phyloP scores from a whole-genome alignment of 1,284 basidiomycete genomes.

The Wallemia ichthyophaga region DNA sequence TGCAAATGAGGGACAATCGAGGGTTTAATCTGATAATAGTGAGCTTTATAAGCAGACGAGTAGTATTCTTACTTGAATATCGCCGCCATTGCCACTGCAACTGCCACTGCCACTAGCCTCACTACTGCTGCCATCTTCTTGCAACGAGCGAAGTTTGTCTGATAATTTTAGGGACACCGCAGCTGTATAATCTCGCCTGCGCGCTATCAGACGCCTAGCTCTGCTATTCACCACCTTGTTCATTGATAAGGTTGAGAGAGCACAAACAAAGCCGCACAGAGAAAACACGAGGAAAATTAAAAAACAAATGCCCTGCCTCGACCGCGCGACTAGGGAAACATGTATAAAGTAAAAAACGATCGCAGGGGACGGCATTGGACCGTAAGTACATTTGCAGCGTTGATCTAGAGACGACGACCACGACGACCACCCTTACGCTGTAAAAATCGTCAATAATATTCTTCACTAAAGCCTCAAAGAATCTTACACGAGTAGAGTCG shows the following conservation, averaged over 20 bases:
- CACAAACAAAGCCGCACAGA: neutral
- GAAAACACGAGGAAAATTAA: neutral
- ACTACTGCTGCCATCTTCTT: neutral
- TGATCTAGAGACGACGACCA: constrained; percentile 61
- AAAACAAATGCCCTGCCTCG: constrained; percentile 1
- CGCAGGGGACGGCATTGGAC: neutral
- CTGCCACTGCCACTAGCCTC: neutral
- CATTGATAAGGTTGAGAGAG: neutral
- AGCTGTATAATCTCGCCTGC: no score
- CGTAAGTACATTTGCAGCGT: neutral
- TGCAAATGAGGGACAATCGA: neutral
- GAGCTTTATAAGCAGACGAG: neutral
- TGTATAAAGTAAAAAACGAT: neutral
- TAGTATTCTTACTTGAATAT: no score
- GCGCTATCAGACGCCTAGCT: no score
- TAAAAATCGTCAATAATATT: constrained; percentile 4
- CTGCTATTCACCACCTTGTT: neutral
- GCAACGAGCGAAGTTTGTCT: neutral
- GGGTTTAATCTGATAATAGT: neutral
- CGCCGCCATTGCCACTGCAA: no score
- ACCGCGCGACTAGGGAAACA: neutral
- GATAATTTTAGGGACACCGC: neutral
- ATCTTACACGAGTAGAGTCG: constrained; percentile 79
- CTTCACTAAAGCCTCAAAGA: neutral
- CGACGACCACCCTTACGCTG: constrained; percentile 73